Evolutionary conservation across 768 basidiomycete genomes (phyloP).

Genomic region (Boletus insuetus): DNA sequence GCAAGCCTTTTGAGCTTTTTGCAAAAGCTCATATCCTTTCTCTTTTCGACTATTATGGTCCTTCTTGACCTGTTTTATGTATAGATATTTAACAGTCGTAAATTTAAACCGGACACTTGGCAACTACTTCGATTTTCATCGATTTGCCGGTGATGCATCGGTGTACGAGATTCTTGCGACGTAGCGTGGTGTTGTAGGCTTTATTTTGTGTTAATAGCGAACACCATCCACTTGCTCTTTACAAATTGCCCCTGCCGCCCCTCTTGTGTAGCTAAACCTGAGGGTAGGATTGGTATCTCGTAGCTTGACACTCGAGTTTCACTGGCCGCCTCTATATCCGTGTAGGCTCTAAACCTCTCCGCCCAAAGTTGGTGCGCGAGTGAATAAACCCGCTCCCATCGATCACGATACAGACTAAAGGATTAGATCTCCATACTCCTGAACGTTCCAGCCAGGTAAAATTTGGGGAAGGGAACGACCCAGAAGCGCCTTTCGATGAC

Average conservation of each 20-base stretch:
- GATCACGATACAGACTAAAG: no score
- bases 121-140: background rate
- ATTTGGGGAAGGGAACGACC: background rate
- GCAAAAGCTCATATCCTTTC: background rate
- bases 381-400: no score
- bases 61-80: slow-evolving; percentile 9
- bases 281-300: no score
- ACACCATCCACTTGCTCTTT: background rate
- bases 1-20: slow-evolving; percentile 15
- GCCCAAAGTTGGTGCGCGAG: no score
- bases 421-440: no score
- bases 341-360: no score
- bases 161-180: slow-evolving; percentile 1
- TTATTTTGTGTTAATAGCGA: background rate
- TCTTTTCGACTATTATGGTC: background rate
- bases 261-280: no score
- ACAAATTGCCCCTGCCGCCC: no score
- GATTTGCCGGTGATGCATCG: slow-evolving; percentile 6
- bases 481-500: background rate
- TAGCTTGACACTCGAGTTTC: no score
- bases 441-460: background rate
- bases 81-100: slow-evolving; percentile 19
- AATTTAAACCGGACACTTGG: slow-evolving; percentile 3
- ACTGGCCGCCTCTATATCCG: no score
- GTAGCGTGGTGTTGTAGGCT: slow-evolving; percentile 1